These are phyloP conservation scores for Dendrobium huoshanense DNA, from an alignment of 106 monocot genomes.

Conservation along the genomic window DNA sequence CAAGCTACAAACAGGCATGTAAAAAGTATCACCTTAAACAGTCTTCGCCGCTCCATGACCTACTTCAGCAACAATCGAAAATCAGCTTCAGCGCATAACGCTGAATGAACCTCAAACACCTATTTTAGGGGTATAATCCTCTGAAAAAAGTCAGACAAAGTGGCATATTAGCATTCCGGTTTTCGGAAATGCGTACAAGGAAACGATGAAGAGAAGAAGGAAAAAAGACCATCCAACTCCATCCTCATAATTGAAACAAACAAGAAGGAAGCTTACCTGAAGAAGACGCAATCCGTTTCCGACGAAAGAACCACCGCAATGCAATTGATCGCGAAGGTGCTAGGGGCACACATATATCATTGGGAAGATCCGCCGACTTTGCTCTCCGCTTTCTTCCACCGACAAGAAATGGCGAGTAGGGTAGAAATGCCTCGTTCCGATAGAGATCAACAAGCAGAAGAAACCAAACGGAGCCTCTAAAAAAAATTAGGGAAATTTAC, in stretches of 20 bases:
- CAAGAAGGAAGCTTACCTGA: not conserved
- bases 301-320: not conserved
- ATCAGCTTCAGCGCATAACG: not conserved
- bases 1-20: not conserved
- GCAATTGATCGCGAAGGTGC: not conserved
- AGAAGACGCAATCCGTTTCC: not conserved
- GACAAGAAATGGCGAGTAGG: not conserved
- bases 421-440: not conserved
- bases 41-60: slow-evolving; percentile 5
- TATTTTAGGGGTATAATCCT: not conserved
- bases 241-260: not conserved
- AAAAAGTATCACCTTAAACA: not conserved
- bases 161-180: not conserved
- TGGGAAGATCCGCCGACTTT: not conserved
- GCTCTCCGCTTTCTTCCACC: no score
- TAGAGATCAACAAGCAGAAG: slow-evolving; percentile 2
- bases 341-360: not conserved
- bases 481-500: no score
- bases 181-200: not conserved
- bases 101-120: not conserved
- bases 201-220: not conserved
- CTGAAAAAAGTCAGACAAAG: not conserved
- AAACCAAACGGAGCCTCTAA: not conserved
- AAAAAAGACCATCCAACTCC: no score
- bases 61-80: not conserved